Evolutionary conservation across 176 grass and related monocot species (phyloP).

Genomic region (Pontederia crassipes): DNA sequence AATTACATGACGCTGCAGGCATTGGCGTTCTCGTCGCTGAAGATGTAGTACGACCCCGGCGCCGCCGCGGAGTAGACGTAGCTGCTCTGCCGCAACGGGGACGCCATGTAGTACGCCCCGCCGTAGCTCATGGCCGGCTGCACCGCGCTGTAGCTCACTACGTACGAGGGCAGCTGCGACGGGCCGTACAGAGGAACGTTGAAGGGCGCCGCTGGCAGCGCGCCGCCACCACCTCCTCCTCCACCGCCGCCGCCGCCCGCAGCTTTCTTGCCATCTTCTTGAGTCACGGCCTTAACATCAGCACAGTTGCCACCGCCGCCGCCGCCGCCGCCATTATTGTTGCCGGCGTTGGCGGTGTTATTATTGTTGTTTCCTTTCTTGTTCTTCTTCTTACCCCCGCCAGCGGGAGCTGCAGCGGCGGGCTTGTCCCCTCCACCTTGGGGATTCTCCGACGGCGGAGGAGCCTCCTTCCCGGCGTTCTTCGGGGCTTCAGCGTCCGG

Average conservation of each 20-base stretch:
- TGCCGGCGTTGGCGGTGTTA: slow-evolving; percentile 6
- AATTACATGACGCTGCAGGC: slow-evolving; percentile 75
- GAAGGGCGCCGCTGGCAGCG: neutral
- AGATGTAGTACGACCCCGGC: slow-evolving; percentile 77
- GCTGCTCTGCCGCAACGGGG: slow-evolving; percentile 25
- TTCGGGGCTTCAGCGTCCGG: slow-evolving; percentile 14
- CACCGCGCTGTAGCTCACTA: slow-evolving; percentile 65
- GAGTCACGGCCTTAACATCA: neutral
- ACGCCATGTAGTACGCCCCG: slow-evolving; percentile 37
- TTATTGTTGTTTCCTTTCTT: slow-evolving; percentile 39
- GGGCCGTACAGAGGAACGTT: slow-evolving; percentile 31
- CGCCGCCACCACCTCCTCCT: slow-evolving; percentile 14
- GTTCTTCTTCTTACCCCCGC: slow-evolving; percentile 45
- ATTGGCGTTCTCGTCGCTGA: slow-evolving; percentile 98
- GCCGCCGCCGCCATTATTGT: slow-evolving; percentile 4
- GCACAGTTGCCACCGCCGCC: neutral
- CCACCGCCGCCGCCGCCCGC: slow-evolving; percentile 1
- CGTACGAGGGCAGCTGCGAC: slow-evolving; percentile 38
- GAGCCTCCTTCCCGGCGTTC: neutral
- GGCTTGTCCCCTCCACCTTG: slow-evolving; percentile 16
- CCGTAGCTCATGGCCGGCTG: slow-evolving; percentile 41
- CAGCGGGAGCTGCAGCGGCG: slow-evolving; percentile 13
- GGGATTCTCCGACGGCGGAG: slow-evolving; percentile 17
- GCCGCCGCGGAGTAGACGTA: slow-evolving; percentile 58
- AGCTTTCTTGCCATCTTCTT: slow-evolving; percentile 3